Percentiles rank a stretch among this genome's conserved stretches.
These are phyloP conservation scores for Galerina sulciceps DNA, from an alignment of 768 basidiomycete species.

Conservation along the genomic window DNA sequence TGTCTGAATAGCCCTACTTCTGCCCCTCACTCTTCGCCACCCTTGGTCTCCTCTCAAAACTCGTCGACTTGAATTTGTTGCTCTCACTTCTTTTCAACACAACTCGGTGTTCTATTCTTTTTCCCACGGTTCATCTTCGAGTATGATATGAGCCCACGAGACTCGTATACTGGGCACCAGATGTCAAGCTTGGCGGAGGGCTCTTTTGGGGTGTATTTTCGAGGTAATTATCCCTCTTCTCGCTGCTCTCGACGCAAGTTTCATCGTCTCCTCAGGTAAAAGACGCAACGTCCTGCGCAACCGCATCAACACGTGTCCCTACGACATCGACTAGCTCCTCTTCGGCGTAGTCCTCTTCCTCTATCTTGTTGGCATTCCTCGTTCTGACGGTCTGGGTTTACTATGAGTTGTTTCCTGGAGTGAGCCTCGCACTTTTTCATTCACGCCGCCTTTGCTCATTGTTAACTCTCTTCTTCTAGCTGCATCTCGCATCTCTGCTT, in stretches of 20 bases:
- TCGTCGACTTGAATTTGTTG: conserved; percentile 64
- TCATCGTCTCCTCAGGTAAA: conserved; percentile 61
- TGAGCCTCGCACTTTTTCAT: conserved; percentile 30
- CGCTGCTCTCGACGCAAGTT: background rate
- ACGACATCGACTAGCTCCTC: conserved; percentile 92
- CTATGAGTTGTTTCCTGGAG: conserved; percentile 79
- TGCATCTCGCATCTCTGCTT: conserved; percentile 48
- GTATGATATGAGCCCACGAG: conserved; percentile 69
- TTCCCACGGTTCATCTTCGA: conserved; percentile 75
- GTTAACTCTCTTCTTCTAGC: conserved; percentile 52
- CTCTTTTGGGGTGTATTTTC: conserved; percentile 87
- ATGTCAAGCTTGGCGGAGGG: conserved; percentile 63
- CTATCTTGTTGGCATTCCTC: conserved; percentile 78
- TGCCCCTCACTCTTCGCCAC: conserved; percentile 12
- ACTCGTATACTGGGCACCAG: conserved; percentile 56
- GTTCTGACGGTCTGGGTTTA: conserved; percentile 88
- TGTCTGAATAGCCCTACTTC: conserved; percentile 18
- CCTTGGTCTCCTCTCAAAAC: conserved; percentile 36
- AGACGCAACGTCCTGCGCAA: conserved; percentile 85
- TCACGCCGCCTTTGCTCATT: background rate
- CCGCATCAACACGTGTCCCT: conserved; percentile 89
- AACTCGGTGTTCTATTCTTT: conserved; percentile 54
- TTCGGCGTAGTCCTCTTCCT: conserved; percentile 91
- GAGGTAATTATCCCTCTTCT: conserved; percentile 53
- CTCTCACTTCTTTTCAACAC: conserved; percentile 70